These are phyloP conservation scores for Sphaceloma murrayae DNA, from an alignment of 2,329 filamentous ascomycete genomes.

Conservation along the genomic window DNA sequence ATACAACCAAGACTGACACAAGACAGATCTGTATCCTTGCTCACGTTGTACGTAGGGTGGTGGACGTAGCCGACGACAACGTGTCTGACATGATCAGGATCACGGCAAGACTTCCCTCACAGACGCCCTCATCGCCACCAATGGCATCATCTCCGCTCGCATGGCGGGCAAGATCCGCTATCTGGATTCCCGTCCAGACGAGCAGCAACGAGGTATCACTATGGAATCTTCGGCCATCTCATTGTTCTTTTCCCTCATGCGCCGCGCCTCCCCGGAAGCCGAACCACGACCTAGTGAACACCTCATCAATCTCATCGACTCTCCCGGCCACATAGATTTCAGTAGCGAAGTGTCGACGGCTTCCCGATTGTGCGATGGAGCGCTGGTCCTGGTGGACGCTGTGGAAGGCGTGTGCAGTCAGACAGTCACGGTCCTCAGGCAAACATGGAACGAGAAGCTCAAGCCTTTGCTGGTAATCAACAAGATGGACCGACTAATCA, in stretches of 20 bases:
- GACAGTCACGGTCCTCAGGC: slow-evolving; percentile 89
- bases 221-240: slow-evolving; percentile 99
- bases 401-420: slow-evolving; percentile 98
- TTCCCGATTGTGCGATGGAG: slow-evolving; percentile 86
- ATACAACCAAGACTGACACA: slow-evolving; percentile 10
- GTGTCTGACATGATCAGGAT: slow-evolving; percentile 45
- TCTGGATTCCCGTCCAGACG: slow-evolving; percentile 89
- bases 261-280: slow-evolving; percentile 52
- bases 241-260: slow-evolving; percentile 84
- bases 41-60: slow-evolving; percentile 59
- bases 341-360: slow-evolving; percentile 96
- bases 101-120: slow-evolving; percentile 98
- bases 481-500: slow-evolving; percentile 92
- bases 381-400: slow-evolving; percentile 87
- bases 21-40: slow-evolving; percentile 72
- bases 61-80: not conserved
- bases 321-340: slow-evolving; percentile 96
- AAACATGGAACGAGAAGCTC: slow-evolving; percentile 91
- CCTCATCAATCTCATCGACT: slow-evolving; percentile 94
- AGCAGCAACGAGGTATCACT: slow-evolving; percentile 94
- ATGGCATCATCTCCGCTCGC: slow-evolving; percentile 98
- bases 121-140: slow-evolving; percentile 91
- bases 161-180: slow-evolving; percentile 96
- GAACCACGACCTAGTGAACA: slow-evolving; percentile 66
- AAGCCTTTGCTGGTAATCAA: slow-evolving; percentile 94